Conservation (phyloP, 73 alveolate species). For the Paramecium pentaurelia region DNA sequence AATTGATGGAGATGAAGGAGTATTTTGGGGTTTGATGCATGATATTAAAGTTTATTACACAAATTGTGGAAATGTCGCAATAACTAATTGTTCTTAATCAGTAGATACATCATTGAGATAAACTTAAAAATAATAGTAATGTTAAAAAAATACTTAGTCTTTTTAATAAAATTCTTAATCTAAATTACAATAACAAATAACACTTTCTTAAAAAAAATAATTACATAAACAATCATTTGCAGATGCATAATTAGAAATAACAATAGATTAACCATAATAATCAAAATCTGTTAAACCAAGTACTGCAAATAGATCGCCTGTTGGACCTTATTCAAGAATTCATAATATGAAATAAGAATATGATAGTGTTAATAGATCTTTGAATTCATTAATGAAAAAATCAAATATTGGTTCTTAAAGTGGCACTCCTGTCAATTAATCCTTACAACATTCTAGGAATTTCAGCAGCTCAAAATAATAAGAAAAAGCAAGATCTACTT, state of each 20-base stretch:
- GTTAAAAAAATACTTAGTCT: neutral
- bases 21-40: conserved; percentile 22
- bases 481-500: neutral
- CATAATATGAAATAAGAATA: neutral
- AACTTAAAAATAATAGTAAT: neutral
- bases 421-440: conserved; percentile 39
- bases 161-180: neutral
- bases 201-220: neutral
- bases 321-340: neutral
- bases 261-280: neutral
- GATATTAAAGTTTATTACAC: neutral
- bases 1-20: neutral
- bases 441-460: neutral
- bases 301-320: neutral
- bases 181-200: neutral
- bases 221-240: neutral
- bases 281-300: neutral
- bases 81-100: neutral
- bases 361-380: conserved; percentile 33
- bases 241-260: neutral
- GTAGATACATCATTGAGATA: neutral
- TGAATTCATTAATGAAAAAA: conserved; percentile 22
- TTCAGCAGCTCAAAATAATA: neutral
- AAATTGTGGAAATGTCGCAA: neutral
- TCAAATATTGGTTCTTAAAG: neutral